Base-by-base conservation (phyloP, 306 rosid species). In the Citrullus amarus region DNA sequence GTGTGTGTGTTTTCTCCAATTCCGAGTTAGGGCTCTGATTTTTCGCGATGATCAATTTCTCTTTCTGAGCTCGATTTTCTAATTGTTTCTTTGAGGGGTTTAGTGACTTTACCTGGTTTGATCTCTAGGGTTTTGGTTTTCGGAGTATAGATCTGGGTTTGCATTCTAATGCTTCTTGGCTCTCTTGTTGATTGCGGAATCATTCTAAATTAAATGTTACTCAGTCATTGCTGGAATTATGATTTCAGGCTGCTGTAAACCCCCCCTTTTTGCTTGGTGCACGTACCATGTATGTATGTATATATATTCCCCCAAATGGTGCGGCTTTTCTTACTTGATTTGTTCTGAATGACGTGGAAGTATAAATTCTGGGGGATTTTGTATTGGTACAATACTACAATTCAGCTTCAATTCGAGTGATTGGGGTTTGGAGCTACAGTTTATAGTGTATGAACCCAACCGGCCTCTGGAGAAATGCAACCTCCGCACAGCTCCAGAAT, bases 401-500 rank as follows among this genome's bases (percentile, higher is more conserved):
- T 86, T 86, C 81, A 81, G 91, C 82, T 78, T 68, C 55, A 81
- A 81, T 80, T 81, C 75, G 84, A 87, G 82, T 79, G 75, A 76
- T 69, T 38, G 83, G 85, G 87, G 83, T 39, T 81, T 85, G 78
- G 71, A 86, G 78, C 80, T 81, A 79, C 80, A 82, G 90, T 86
- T 85, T 86, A 87, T 59, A 85, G 90, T 90, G 91, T 88, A 88
- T 91, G 93, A 88, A 86, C n/a, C 57, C 20, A 53, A 53, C 86
- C 90, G 86, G 84, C 79, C 51, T 83, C 81, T 86, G 88, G 91
- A 89, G 93, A 90, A 86, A 96, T 96, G 99, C 96, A 92, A 88
- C 89, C 99, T 85, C 97, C 87, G 84, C 93, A 88, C 90, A 81
- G 87, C 80, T 88, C 93, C 43, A 96, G 99, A 88, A 86, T 92